Base-by-base conservation (phyloP, 108 stramenopile species). In the Aureococcus anophagefferens region DNA sequence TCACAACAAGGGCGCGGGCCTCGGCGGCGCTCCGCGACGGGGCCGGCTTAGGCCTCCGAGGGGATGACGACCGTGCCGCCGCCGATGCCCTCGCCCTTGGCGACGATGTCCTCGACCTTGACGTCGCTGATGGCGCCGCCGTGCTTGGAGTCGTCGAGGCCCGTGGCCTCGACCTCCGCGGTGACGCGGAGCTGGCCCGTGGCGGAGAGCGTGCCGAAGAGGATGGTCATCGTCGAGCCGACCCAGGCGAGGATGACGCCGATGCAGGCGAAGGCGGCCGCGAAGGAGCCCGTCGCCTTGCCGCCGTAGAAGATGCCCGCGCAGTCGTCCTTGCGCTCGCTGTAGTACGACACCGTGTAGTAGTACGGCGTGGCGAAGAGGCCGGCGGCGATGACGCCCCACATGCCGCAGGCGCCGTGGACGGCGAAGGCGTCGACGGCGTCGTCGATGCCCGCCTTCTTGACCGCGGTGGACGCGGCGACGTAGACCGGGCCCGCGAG, bases 361-460 rank as follows among this genome's bases (percentile, higher is more conserved):
- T 68, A 44, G 33, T 45, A 72, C 13, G 84, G 80, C 28, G 80
- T 72, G 21, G 89, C 85, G 65, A 92, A 89, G 5, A 94, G 70
- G 28, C 90, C 93, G 0, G 83, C 79, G n/a, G 88, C 80, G 32
- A 94, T n/a, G 35, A 89, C 68, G 5, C 93, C 93, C 93, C 93
- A 94, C 15, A 80, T 66, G 0, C 93, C 93, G 70, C 80, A 79
- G 35, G 77, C 74, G 74, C 91, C 80, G 78, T 95, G 94, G 29
- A 95, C 93, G 5, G 94, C 91, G 64, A 93, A 89, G 36, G 94
- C 94, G 81, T 94, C 92, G 13, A 95, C 93, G 32, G 90, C 91
- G 79, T 95, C 94, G 80, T 95, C 94, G 72, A 95, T 82, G 30
- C 82, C 68, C 35, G 90, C 67, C 66, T 80, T 74, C 59, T 91